Conservation (phyloP, 2,329 filamentous ascomycete genomes). For the Claviceps purpurea region DNA sequence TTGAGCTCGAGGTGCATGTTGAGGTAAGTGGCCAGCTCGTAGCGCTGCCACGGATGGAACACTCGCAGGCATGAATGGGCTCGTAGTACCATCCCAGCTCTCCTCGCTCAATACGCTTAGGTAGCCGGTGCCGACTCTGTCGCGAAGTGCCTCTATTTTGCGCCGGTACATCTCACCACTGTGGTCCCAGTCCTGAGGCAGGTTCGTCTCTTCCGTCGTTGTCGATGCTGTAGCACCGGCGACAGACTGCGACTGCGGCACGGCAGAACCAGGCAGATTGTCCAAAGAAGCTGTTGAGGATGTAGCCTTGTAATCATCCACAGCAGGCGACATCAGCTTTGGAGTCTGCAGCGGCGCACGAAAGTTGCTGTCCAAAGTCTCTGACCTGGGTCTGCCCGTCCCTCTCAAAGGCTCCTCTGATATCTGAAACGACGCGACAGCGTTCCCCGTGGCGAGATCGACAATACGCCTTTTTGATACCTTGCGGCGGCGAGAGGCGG, state of each 20-base stretch:
- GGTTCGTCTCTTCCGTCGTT: constrained; percentile 11
- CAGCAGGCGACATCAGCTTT: constrained; percentile 17
- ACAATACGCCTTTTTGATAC: constrained; percentile 51
- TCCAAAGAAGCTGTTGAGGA: background rate
- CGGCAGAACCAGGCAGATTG: background rate
- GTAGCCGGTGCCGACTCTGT: constrained; percentile 78
- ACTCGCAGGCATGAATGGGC: constrained; percentile 9
- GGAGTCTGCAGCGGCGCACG: constrained; percentile 31
- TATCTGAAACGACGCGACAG: constrained; percentile 13
- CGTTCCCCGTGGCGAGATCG: constrained; percentile 45
- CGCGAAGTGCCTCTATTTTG: constrained; percentile 75
- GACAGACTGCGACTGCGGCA: background rate
- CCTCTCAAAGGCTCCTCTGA: constrained; percentile 14
- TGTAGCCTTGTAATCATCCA: constrained; percentile 19
- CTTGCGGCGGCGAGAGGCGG: constrained; percentile 42
- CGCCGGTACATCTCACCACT: constrained; percentile 70
- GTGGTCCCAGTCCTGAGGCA: constrained; percentile 46
- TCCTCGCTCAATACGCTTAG: constrained; percentile 77
- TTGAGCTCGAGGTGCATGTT: constrained; percentile 24
- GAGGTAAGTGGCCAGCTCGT: constrained; percentile 17
- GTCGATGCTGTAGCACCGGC: background rate
- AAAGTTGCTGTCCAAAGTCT: constrained; percentile 24
- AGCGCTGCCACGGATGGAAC: constrained; percentile 16
- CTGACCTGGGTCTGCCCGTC: constrained; percentile 9
- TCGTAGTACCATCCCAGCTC: constrained; percentile 38